Evolutionary conservation across 169 alveolate genomes (phyloP).

Genomic region (Plasmodium relictum): DNA sequence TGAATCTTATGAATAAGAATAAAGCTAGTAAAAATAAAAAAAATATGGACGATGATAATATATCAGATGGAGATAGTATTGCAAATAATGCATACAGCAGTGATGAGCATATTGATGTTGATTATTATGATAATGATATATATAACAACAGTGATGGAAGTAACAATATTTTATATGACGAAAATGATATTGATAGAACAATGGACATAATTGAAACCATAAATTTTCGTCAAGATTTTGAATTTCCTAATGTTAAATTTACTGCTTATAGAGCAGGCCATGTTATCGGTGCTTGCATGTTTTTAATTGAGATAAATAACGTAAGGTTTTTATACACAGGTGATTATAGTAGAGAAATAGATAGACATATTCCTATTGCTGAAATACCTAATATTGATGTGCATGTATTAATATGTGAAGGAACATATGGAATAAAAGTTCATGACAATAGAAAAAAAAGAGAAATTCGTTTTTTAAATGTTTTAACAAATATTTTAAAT

Average conservation of each 20-base stretch:
- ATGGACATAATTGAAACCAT: slow-evolving; percentile 91
- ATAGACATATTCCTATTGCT: slow-evolving; percentile 97
- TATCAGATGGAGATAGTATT: slow-evolving; percentile 2
- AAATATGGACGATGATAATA: slow-evolving; percentile 12
- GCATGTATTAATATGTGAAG: slow-evolving; percentile 97
- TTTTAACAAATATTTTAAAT: slow-evolving; percentile 84
- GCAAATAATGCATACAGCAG: slow-evolving; percentile 12
- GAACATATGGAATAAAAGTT: slow-evolving; percentile 97
- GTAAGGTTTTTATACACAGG: slow-evolving; percentile 98
- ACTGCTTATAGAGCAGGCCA: slow-evolving; percentile 99
- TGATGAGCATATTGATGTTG: slow-evolving; percentile 24
- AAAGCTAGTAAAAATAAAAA: slow-evolving; percentile 39
- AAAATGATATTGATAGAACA: slow-evolving; percentile 94
- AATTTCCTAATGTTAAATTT: slow-evolving; percentile 93
- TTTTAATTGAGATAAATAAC: slow-evolving; percentile 97
- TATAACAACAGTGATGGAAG: slow-evolving; percentile 17
- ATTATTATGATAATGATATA: slow-evolving; percentile 22
- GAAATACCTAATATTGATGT: slow-evolving; percentile 95
- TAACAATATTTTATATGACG: slow-evolving; percentile 90
- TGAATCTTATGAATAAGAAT: slow-evolving; percentile 58
- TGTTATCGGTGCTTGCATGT: slow-evolving; percentile 99
- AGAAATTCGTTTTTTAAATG: slow-evolving; percentile 93
- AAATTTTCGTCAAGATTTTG: slow-evolving; percentile 95
- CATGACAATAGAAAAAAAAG: slow-evolving; percentile 97
- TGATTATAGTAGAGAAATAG: slow-evolving; percentile 97